Evolutionary conservation across 1,284 basidiomycete genomes (phyloP), one percentile per base, ranked within the genome.

Genomic region (Apiotrichum mycotoxinovorans): DNA sequence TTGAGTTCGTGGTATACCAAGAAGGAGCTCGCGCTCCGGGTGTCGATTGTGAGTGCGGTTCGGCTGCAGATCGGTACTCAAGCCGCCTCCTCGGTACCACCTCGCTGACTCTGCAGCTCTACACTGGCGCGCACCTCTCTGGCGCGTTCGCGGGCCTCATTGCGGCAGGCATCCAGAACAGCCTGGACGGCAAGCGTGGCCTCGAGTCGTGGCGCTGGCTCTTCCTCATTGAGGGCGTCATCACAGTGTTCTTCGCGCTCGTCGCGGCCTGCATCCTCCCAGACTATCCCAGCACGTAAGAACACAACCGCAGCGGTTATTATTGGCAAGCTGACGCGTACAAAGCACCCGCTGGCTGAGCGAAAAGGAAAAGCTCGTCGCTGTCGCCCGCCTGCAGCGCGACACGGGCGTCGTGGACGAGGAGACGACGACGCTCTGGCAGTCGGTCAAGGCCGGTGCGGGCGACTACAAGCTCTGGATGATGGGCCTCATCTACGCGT

Each of bases 81-180:
- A n/a, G n/a, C n/a, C n/a, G n/a, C n/a, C n/a, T n/a, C n/a, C n/a
- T n/a, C n/a, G n/a, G n/a, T n/a, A n/a, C n/a, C n/a, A n/a, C n/a
- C 20, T 12, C 33, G 2, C n/a, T 22, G 22, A 7, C 15, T 33
- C 12, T 5, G 11, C 34, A 48, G 46, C 65, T 65, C 41, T 67
- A 66, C 50, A 63, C 64, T 7, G 69, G 66, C 12, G 60, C 64
- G 15, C 55, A 63, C 47, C 58, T 61, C 1, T 63, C 66, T 3
- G 67, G 67, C 7, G 71, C 69, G 2, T 67, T 70, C 51, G 66
- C 67, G 7, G 68, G 67, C 5, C 52, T 72, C 11, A 61, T 72
- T 10, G 70, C 69, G 3, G 67, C 64, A 0, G 67, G 62, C 12
- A 61, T 69, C 52, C 64, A 62, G 51, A 54, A 50, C 10, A 47